These are phyloP conservation scores for Physcia stellaris DNA, from an alignment of 495 filamentous ascomycete species.

Conservation along the genomic window DNA sequence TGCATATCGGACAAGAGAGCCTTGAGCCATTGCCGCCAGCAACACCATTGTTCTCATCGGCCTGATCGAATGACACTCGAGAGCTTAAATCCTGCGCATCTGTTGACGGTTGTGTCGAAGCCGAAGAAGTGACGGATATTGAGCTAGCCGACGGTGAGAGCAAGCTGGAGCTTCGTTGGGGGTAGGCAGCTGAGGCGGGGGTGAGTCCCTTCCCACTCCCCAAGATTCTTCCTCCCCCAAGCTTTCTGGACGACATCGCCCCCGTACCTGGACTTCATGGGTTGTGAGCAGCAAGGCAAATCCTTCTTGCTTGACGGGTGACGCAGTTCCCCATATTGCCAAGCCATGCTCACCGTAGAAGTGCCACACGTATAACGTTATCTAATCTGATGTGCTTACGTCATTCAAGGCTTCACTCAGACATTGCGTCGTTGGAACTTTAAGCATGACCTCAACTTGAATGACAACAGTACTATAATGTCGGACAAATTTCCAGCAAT, in stretches of 20 bases:
- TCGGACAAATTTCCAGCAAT: slow-evolving; percentile 56
- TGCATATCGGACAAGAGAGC: slow-evolving; percentile 89
- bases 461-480: slow-evolving; percentile 26
- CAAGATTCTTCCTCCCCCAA: slow-evolving; percentile 80
- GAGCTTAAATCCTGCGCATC: slow-evolving; percentile 46
- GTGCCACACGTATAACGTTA: no score
- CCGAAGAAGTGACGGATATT: slow-evolving; percentile 46
- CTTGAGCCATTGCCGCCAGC: slow-evolving; percentile 42
- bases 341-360: no score
- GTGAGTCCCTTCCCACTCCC: slow-evolving; percentile 67
- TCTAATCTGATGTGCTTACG: not conserved
- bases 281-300: no score
- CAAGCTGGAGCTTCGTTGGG: slow-evolving; percentile 38
- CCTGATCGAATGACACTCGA: slow-evolving; percentile 41
- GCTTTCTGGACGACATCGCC: slow-evolving; percentile 72
- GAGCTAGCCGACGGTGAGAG: slow-evolving; percentile 48
- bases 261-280: no score
- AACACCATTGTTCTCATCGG: slow-evolving; percentile 30
- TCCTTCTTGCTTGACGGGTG: no score
- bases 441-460: not conserved
- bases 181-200: slow-evolving; percentile 45
- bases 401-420: not conserved
- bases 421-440: slow-evolving; percentile 1
- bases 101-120: slow-evolving; percentile 43
- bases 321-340: no score